Conservation (phyloP, 345 rosid species). For the Camelina sativa region DNA sequence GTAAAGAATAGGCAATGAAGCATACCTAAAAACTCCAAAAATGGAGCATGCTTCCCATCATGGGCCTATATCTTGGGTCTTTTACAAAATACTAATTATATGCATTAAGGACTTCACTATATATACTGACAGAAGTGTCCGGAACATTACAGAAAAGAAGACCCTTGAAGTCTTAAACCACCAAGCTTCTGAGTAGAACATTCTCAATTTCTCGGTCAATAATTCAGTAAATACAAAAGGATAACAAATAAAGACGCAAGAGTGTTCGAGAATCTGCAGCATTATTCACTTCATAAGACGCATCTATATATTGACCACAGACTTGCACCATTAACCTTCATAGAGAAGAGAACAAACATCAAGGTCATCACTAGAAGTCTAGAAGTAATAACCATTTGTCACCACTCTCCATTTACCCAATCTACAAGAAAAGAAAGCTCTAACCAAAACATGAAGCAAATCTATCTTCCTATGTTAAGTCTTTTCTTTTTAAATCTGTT, state of each 20-base stretch:
- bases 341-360: constrained; percentile 16
- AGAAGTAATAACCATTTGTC: background rate
- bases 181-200: constrained; percentile 35
- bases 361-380: background rate
- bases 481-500: constrained; percentile 33
- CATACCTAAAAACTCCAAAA: background rate
- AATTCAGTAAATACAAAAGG: background rate
- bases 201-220: constrained; percentile 34
- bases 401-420: background rate
- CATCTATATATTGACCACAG: constrained; percentile 10
- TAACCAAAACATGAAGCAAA: constrained; percentile 27
- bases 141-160: constrained; percentile 39
- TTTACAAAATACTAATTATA: background rate
- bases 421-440: background rate
- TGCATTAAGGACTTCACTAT: constrained; percentile 1
- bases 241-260: background rate
- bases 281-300: background rate
- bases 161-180: background rate
- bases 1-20: background rate
- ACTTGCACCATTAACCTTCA: background rate
- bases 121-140: constrained; percentile 28
- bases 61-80: constrained; percentile 37
- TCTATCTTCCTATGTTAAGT: constrained; percentile 3
- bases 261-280: constrained; percentile 38
- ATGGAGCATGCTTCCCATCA: background rate